phyloP scores from a whole-genome alignment of 345 rosid genomes.

The Acer saccharum region DNA sequence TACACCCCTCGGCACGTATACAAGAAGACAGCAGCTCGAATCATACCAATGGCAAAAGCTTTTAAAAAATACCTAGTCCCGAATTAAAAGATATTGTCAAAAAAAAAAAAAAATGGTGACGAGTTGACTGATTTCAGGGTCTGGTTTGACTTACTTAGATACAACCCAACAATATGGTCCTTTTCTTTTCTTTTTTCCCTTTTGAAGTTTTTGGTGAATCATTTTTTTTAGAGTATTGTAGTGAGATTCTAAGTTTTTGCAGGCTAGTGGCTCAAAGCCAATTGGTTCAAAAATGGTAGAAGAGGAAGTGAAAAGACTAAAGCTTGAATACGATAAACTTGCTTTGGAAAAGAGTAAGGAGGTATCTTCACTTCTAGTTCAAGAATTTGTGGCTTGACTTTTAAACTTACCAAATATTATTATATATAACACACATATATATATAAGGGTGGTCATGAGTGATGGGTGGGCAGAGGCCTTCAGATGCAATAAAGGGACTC shows the following conservation, averaged over 20 bases:
- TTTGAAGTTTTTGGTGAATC: background rate
- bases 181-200: background rate
- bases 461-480: too few species aligned
- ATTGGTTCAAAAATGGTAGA: conserved; percentile 29
- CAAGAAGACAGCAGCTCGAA: too few species aligned
- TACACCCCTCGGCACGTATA: too few species aligned
- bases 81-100: too few species aligned
- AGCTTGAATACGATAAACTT: conserved; percentile 58
- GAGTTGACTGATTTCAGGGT: conserved; percentile 65
- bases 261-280: conserved; percentile 31
- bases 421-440: too few species aligned
- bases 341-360: conserved; percentile 55
- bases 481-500: too few species aligned
- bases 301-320: conserved; percentile 49
- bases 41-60: too few species aligned
- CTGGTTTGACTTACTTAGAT: conserved; percentile 52
- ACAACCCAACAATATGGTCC: conserved; percentile 45
- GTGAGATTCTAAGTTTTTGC: conserved; percentile 13
- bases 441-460: too few species aligned
- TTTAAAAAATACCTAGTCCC: too few species aligned
- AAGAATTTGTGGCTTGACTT: too few species aligned
- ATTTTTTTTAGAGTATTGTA: background rate
- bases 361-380: conserved; percentile 46
- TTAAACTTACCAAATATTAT: too few species aligned
- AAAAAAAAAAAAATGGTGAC: conserved; percentile 26